A percentile compares a stretch with the other conserved stretches of the same genome.
Conservation (phyloP, 805 yeast genomes). For the Wickerhamomyces tratensis region DNA sequence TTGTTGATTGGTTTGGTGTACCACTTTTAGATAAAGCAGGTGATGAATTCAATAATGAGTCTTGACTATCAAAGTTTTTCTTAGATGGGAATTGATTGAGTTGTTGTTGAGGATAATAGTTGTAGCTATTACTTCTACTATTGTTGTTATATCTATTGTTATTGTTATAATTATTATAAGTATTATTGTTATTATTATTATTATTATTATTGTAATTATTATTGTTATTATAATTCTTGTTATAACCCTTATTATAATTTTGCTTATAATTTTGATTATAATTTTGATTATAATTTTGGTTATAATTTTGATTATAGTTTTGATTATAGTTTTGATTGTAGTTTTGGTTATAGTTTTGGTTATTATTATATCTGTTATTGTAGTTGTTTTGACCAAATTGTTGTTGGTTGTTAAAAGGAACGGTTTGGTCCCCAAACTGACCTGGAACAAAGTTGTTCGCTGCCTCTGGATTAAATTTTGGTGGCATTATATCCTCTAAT, state of each 20-base stretch:
- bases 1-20: constrained; percentile 47
- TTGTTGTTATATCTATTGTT: constrained; percentile 17
- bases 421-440: too few species aligned
- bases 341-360: background rate
- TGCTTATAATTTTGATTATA: constrained; percentile 2
- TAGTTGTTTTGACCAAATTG: too few species aligned
- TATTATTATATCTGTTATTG: too few species aligned
- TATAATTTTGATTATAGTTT: background rate
- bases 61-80: constrained; percentile 1
- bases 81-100: background rate
- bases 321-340: constrained; percentile 2
- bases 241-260: background rate
- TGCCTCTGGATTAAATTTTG: constrained; percentile 29
- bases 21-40: constrained; percentile 15
- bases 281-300: constrained; percentile 1
- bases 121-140: constrained; percentile 9
- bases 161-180: constrained; percentile 8
- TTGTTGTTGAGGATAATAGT: constrained; percentile 1
- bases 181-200: too few species aligned
- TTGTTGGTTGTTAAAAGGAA: too few species aligned
- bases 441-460: constrained; percentile 4
- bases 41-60: constrained; percentile 12
- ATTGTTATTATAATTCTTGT: constrained; percentile 2
- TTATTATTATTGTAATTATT: too few species aligned
- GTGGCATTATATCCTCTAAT: constrained; percentile 20